Evolutionary conservation across 345 rosid species (phyloP).

Genomic region (Populus davidiana): DNA sequence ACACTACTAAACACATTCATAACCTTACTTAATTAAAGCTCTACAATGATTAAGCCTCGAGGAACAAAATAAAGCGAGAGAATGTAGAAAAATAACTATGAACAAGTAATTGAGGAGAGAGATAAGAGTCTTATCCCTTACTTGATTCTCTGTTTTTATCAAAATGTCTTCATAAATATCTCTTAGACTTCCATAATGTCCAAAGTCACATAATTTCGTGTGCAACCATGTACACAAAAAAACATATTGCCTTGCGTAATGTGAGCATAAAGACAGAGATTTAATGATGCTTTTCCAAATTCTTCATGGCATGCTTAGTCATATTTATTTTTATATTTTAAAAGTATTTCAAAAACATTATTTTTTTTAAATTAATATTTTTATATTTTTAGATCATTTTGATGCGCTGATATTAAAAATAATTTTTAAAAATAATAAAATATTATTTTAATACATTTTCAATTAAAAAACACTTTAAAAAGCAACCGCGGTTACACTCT

Average conservation of each 20-base stretch:
- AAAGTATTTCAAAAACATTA: no score
- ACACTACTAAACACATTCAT: no score
- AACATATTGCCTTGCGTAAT: background rate
- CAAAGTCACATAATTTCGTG: background rate
- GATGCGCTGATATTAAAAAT: rapidly evolving
- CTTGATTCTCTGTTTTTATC: background rate
- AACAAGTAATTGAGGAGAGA: background rate
- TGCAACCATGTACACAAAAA: background rate
- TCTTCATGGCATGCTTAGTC: background rate
- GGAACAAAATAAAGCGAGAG: background rate
- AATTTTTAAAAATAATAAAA: no score
- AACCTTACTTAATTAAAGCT: no score
- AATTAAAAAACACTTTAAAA: no score
- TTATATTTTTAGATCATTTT: no score
- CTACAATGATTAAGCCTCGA: no score
- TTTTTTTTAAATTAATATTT: no score
- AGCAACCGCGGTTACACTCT: rapidly evolving
- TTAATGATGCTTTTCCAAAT: background rate
- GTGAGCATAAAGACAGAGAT: background rate
- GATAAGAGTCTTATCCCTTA: background rate
- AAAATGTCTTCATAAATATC: background rate
- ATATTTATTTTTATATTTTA: no score
- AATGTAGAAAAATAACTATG: background rate
- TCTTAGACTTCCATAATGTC: background rate
- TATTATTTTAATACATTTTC: rapidly evolving